Base-by-base conservation (phyloP, 2,329 filamentous ascomycete genomes). In the Arthrobotrys musiformis region DNA sequence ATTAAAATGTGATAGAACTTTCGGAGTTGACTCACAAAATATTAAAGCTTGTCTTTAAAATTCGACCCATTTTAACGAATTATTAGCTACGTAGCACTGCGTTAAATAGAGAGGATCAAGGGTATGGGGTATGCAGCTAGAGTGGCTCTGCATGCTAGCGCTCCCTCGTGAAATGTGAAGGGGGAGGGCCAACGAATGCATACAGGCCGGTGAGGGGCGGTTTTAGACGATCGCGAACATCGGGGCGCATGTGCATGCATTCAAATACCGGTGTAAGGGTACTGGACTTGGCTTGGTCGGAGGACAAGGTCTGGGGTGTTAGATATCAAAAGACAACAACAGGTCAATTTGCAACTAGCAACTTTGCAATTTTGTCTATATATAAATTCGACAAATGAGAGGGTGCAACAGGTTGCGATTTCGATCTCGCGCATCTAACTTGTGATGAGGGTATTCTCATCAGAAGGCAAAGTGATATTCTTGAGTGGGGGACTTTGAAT, bases 51-150 rank as follows among this genome's bases (percentile, higher is more conserved):
- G 28, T 35, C 33, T 58, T 58, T 40, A 24, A 58, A 58, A 58
- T 58, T 58, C 54, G 54, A 56, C 37, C 50, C 54, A 58, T 37
- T 58, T 58, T 58, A 58, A 58, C 33, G 8, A 58, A 17, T 40
- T 28, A 22, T 35, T 13, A 35, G 33, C 54, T 40, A 58, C 54
- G 54, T 58, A 58, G 54, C 54, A 58, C 54, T 58, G 54, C 54
- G 54, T 58, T 28, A 26, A 30, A 60, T 28, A 30, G 40, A 60
- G 44, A 54, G 42, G 30, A 33, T 9, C 54, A 33, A 58, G 54
- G 56, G 33, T 58, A 72, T 64, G 68, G 54, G 56, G 33, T 63
- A 72, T 72, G 68, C 68, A 72, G 35, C 68, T 64, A 64, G 68
- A 72, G 68, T 70, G 46, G 35, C 58, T 63, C 37, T 64, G 68